Base-by-base conservation (phyloP, 2,329 filamentous ascomycete species). In the Penicillium sclerotiorum region DNA sequence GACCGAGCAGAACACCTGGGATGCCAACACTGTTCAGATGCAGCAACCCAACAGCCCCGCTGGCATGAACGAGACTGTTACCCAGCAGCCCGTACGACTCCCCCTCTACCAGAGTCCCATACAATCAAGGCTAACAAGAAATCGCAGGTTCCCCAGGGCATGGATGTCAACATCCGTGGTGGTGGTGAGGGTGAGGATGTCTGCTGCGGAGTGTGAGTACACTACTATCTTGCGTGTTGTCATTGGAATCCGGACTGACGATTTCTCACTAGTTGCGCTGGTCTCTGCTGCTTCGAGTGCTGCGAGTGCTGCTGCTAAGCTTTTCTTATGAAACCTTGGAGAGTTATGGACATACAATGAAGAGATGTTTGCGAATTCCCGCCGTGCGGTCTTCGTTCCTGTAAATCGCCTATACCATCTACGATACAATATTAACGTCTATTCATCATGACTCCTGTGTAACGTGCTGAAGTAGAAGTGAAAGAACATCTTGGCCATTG, bases 221-320 rank as follows among this genome's bases (percentile, higher is more conserved):
- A 8, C 12, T 9, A 43, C 17, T 8, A 43, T 5, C 2, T n/a
- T n/a, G n/a, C n/a, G n/a, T n/a, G n/a, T 13, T 32, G 12, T 13
- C 8, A 23, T 15, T 23, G 18, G 13, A 17, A 2, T 17, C 18
- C 27, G 32, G 12, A 43, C 40, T n/a, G n/a, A 18, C 1, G 1
- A 7, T 17, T 21, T 15, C 8, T 7, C 15, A 35, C 32, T 41
- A 55, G 52, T 23, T 55, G 52, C 18, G 52, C 52, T 27, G 52
- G 52, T 45, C 45, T 55, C 33, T 52, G 49, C 38, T 55, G 52
- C 45, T 52, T 55, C 42, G 52, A 50, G 32, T 50, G 48, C 42
- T 50, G 49, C 32, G 49, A 50, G 43, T 50, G 49, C 49, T 50
- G 49, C 38, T 50, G 48, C 22, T 43, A 43, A 43, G 22, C 30